phyloP scores from a whole-genome alignment of 768 basidiomycete genomes.

The Candolleomyces eurysporus region DNA sequence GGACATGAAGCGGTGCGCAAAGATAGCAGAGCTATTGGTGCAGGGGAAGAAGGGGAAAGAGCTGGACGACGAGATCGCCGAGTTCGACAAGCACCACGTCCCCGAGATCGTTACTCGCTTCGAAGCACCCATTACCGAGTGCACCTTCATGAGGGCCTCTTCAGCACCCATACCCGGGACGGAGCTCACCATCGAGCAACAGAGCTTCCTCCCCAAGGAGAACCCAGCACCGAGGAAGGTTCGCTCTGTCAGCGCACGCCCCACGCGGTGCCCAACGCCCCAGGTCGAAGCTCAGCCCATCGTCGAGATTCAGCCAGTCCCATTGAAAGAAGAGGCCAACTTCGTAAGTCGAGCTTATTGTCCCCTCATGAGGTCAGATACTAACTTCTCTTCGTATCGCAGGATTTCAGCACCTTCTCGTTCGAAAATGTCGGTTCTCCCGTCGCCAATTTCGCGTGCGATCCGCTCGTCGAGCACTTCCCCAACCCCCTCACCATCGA shows the following conservation, averaged over 20 bases:
- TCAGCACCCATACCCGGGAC: constrained; percentile 52
- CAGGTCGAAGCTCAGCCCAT: constrained; percentile 21
- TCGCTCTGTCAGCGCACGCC: constrained; percentile 39
- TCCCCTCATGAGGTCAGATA: constrained; percentile 1
- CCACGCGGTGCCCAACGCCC: constrained; percentile 28
- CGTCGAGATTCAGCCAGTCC: constrained; percentile 13
- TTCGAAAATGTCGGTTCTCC: constrained; percentile 39
- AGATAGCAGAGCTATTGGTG: constrained; percentile 65
- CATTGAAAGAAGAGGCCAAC: constrained; percentile 41
- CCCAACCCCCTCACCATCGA: constrained; percentile 37
- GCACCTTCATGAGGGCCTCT: constrained; percentile 65
- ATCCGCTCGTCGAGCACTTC: constrained; percentile 25
- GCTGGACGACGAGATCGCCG: constrained; percentile 55
- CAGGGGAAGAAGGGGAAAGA: constrained; percentile 60
- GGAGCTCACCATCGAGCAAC: constrained; percentile 26
- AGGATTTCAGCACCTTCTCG: constrained; percentile 47
- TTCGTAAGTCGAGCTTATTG: constrained; percentile 43
- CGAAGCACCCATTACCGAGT: constrained; percentile 75
- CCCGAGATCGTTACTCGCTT: constrained; percentile 73
- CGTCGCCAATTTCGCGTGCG: constrained; percentile 25
- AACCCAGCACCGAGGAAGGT: constrained; percentile 23
- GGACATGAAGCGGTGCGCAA: constrained; percentile 63
- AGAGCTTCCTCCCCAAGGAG: constrained; percentile 29
- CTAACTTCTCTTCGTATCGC: constrained; percentile 6
- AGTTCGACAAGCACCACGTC: constrained; percentile 57